Evolutionary conservation across 2,329 filamentous ascomycete species (phyloP).

Genomic region (Escovopsis weberi): DNA sequence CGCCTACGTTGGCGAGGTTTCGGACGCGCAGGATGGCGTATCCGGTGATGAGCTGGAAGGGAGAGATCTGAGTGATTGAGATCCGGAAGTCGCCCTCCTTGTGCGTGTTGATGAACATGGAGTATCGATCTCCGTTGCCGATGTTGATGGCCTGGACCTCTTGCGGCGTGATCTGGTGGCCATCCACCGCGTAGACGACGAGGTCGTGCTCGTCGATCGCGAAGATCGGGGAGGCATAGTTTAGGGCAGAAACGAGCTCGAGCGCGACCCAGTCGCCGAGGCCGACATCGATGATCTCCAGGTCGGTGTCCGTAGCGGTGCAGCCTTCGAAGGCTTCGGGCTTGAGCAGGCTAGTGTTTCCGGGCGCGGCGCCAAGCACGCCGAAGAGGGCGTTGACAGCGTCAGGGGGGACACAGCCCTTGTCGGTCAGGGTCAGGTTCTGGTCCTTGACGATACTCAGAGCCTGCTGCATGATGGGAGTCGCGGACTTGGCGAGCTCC

Average conservation of each 20-base stretch:
- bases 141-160: conserved; percentile 32
- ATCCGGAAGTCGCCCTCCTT: conserved; percentile 37
- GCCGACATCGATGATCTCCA: conserved; percentile 27
- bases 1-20: too few species aligned
- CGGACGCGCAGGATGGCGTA: conserved; percentile 31
- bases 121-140: conserved; percentile 37
- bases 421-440: conserved; percentile 22
- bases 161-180: conserved; percentile 37
- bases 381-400: conserved; percentile 22
- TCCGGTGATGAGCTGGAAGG: conserved; percentile 40
- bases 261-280: conserved; percentile 32
- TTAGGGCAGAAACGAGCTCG: conserved; percentile 37
- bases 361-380: conserved; percentile 5
- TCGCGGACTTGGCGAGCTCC: too few species aligned
- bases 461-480: conserved; percentile 21
- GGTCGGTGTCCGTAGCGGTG: conserved; percentile 26
- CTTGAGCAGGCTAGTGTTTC: conserved; percentile 24
- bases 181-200: conserved; percentile 40
- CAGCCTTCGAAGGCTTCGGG: conserved; percentile 31
- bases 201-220: conserved; percentile 39
- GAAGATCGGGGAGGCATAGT: conserved; percentile 27
- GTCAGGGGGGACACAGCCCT: conserved; percentile 26
- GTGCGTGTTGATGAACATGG: conserved; percentile 32
- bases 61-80: conserved; percentile 32
- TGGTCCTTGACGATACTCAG: conserved; percentile 15